Conservation (phyloP, 768 basidiomycete species). For the Dentipellis fragilis region DNA sequence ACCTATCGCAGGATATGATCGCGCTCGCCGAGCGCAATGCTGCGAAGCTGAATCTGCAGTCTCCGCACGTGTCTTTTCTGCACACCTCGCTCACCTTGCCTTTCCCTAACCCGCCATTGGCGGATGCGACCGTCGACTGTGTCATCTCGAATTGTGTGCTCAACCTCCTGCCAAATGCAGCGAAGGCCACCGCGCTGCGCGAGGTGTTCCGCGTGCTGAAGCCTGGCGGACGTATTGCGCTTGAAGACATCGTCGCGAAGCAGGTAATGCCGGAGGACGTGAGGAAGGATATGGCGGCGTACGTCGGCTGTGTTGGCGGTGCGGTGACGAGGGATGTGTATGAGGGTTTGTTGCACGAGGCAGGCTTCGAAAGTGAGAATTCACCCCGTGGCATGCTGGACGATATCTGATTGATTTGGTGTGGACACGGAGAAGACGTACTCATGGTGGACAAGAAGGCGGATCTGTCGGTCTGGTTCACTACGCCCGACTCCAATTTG, state of each 20-base stretch:
- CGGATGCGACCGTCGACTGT: conserved; percentile 39
- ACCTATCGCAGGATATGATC: not conserved
- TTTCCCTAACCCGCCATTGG: conserved; percentile 29
- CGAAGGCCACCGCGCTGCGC: conserved; percentile 32
- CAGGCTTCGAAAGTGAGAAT: not conserved
- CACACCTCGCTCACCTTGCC: conserved; percentile 30
- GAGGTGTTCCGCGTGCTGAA: conserved; percentile 43
- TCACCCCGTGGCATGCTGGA: not conserved
- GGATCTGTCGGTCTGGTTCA: not conserved
- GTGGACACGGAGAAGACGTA: not conserved
- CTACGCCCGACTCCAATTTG: no score
- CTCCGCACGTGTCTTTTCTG: conserved; percentile 9
- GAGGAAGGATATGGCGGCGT: conserved; percentile 28
- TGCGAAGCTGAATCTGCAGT: not conserved
- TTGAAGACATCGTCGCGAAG: conserved; percentile 42
- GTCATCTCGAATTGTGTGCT: conserved; percentile 50
- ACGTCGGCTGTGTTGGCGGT: conserved; percentile 39
- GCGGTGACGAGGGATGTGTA: conserved; percentile 33
- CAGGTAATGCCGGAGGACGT: conserved; percentile 32
- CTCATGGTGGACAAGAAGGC: not conserved
- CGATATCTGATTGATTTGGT: not conserved
- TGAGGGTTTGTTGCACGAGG: conserved; percentile 1
- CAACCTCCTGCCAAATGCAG: conserved; percentile 34
- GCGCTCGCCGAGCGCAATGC: not conserved
- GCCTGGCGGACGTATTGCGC: conserved; percentile 42